A percentile compares a stretch with the other conserved stretches of the same genome.
These are phyloP conservation scores for Barnettozyma californica DNA, from an alignment of 805 yeast genomes.

Conservation along the genomic window DNA sequence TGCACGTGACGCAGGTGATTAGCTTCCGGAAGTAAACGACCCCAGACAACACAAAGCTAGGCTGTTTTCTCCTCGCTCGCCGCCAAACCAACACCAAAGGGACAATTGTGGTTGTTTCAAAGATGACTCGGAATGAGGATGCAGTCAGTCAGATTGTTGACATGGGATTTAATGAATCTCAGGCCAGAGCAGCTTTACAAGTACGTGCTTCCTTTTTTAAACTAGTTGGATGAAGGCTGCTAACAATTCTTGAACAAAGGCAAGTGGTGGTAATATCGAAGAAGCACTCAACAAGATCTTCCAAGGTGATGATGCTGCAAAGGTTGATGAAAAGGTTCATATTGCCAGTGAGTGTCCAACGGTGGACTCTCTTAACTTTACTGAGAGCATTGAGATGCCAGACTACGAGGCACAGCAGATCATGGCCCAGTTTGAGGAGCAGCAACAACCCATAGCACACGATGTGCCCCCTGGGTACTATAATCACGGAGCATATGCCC, in stretches of 20 bases:
- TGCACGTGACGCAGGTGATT: background rate
- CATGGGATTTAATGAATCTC: constrained; percentile 37
- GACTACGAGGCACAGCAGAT: background rate
- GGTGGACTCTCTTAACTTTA: constrained; percentile 15
- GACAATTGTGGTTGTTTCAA: background rate
- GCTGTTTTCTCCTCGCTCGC: background rate
- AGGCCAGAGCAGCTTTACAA: constrained; percentile 34
- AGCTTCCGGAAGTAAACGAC: background rate
- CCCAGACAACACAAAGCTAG: background rate
- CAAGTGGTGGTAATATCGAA: background rate
- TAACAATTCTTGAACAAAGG: background rate
- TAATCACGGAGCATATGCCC: constrained; percentile 2
- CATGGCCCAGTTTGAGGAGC: background rate
- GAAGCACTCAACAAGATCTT: background rate
- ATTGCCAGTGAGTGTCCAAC: background rate
- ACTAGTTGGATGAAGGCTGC: background rate
- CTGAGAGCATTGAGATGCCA: constrained; percentile 1
- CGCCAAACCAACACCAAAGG: background rate
- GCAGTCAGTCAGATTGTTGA: constrained; percentile 17
- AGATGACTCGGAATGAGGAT: constrained; percentile 6
- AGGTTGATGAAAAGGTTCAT: background rate
- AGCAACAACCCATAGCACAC: background rate
- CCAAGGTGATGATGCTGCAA: background rate
- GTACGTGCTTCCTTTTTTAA: constrained; percentile 5
- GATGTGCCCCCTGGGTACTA: background rate